A percentile compares a stretch with the other conserved stretches of the same genome.
phyloP scores from a whole-genome alignment of 768 basidiomycete species.

The Lentinus brumalis region DNA sequence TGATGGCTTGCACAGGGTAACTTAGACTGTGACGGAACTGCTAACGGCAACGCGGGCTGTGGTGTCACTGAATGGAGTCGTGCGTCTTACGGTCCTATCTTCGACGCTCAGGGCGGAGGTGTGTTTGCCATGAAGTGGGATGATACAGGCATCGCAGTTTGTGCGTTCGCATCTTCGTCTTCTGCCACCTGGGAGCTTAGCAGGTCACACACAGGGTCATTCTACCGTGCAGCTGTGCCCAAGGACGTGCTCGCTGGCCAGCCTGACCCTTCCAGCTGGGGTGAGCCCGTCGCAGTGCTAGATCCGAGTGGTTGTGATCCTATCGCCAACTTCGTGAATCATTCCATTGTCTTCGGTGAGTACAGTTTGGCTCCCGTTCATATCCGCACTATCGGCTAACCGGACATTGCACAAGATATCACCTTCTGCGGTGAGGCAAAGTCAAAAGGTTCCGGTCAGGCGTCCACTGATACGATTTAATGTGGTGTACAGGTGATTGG shows the following conservation, averaged over 20 bases:
- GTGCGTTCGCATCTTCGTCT: slow-evolving; percentile 43
- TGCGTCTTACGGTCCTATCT: slow-evolving; percentile 81
- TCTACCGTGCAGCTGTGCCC: slow-evolving; percentile 78
- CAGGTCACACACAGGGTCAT: slow-evolving; percentile 59
- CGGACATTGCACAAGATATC: slow-evolving; percentile 52
- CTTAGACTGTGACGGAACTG: slow-evolving; percentile 46
- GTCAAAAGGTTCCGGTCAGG: slow-evolving; percentile 20
- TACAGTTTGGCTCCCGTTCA: slow-evolving; percentile 5
- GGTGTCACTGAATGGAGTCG: slow-evolving; percentile 78
- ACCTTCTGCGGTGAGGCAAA: slow-evolving; percentile 69
- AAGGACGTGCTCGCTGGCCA: slow-evolving; percentile 60
- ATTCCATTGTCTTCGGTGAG: slow-evolving; percentile 77
- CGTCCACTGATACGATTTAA: slow-evolving; percentile 14
- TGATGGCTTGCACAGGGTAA: slow-evolving; percentile 32
- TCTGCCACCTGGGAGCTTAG: background rate
- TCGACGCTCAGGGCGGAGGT: slow-evolving; percentile 80
- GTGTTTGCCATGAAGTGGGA: slow-evolving; percentile 93
- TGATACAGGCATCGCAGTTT: slow-evolving; percentile 70
- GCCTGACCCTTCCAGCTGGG: slow-evolving; percentile 72
- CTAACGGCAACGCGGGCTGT: slow-evolving; percentile 70
- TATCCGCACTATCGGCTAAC: slow-evolving; percentile 21
- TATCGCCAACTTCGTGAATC: slow-evolving; percentile 60
- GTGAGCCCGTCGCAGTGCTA: slow-evolving; percentile 63
- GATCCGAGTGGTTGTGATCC: slow-evolving; percentile 58
- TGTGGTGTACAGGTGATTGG: slow-evolving; percentile 63